phyloP scores from a whole-genome alignment of 2,329 filamentous ascomycete species.

The Penicillium sp. region DNA sequence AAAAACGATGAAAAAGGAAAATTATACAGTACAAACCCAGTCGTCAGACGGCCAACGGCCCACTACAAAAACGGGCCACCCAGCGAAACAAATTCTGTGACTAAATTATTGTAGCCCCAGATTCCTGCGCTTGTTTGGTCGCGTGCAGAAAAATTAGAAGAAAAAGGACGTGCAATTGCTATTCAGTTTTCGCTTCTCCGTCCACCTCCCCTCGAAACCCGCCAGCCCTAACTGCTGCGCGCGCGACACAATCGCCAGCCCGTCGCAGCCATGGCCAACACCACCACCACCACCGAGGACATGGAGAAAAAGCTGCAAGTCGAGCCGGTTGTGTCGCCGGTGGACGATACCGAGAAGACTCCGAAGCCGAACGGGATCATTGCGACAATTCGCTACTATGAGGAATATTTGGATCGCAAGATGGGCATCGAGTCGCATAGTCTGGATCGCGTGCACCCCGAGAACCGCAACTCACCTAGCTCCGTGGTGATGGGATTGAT shows the following conservation, averaged over 20 bases:
- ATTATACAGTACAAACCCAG: background rate
- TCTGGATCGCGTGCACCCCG: slow-evolving; percentile 51
- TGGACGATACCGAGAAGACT: slow-evolving; percentile 18
- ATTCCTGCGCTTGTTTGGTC: background rate
- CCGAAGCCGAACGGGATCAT: slow-evolving; percentile 21
- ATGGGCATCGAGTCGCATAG: slow-evolving; percentile 56
- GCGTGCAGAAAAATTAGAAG: slow-evolving; percentile 2
- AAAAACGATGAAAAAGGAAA: slow-evolving; percentile 1
- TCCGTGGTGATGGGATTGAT: slow-evolving; percentile 52
- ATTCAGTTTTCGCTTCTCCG: background rate
- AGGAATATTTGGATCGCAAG: slow-evolving; percentile 51
- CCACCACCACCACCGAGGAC: background rate
- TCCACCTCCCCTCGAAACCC: background rate
- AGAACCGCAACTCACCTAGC: slow-evolving; percentile 46
- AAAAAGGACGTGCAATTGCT: background rate
- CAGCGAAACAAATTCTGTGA: slow-evolving; percentile 6
- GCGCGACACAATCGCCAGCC: slow-evolving; percentile 1
- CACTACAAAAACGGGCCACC: slow-evolving; percentile 1
- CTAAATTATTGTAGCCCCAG: slow-evolving; percentile 6
- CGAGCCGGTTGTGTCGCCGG: slow-evolving; percentile 17
- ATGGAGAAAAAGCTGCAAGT: slow-evolving; percentile 21
- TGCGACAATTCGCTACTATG: slow-evolving; percentile 43
- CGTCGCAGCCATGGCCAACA: slow-evolving; percentile 5
- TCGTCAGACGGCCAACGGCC: slow-evolving; percentile 5
- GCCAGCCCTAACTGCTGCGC: background rate